phyloP scores from a whole-genome alignment of 805 yeast species.

The Suhomyces canberraensis region DNA sequence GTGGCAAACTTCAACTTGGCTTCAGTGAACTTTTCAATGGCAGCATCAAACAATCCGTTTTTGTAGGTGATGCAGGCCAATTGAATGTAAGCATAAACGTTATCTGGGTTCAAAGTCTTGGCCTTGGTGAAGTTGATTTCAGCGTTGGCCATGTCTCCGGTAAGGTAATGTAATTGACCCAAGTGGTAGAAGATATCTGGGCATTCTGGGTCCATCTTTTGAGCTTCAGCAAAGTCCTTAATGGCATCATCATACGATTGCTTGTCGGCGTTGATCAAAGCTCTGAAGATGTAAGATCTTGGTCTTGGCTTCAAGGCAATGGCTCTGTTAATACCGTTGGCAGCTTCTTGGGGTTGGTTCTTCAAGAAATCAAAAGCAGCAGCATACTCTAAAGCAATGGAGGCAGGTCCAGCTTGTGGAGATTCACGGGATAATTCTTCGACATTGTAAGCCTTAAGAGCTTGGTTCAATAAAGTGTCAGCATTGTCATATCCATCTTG shows the following conservation, averaged over 20 bases:
- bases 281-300: constrained; percentile 78
- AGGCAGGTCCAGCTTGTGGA: constrained; percentile 40
- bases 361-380: constrained; percentile 84
- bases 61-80: constrained; percentile 89
- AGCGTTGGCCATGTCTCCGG: constrained; percentile 72
- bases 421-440: constrained; percentile 30
- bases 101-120: constrained; percentile 66
- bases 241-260: constrained; percentile 58
- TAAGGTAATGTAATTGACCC: constrained; percentile 86
- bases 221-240: constrained; percentile 68
- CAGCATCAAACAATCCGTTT: constrained; percentile 56
- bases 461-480: constrained; percentile 55
- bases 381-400: constrained; percentile 78
- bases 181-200: constrained; percentile 90
- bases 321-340: constrained; percentile 61
- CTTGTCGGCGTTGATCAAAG: constrained; percentile 78
- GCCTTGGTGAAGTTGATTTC: constrained; percentile 72
- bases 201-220: constrained; percentile 60
- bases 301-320: constrained; percentile 69
- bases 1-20: constrained; percentile 78
- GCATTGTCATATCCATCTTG: constrained; percentile 62
- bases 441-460: constrained; percentile 46
- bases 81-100: constrained; percentile 85
- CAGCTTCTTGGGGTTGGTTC: constrained; percentile 64
- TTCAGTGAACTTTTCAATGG: constrained; percentile 63